These are phyloP conservation scores for Cladosporium austrohemisphaericum DNA, from an alignment of 2,329 filamentous ascomycete species.

Conservation along the genomic window DNA sequence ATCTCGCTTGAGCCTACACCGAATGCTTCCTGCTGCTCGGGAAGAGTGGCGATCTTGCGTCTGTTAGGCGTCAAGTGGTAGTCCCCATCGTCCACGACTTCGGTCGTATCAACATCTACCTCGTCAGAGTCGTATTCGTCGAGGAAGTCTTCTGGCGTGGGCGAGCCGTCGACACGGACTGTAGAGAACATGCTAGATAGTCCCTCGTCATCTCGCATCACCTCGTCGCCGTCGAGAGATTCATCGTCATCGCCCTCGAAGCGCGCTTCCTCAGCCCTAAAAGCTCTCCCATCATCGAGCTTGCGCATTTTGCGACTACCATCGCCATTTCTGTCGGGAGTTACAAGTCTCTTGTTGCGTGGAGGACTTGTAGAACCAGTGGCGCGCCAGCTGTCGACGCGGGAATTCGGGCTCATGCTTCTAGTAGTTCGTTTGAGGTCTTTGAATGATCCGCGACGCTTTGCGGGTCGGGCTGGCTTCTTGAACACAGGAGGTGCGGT, in stretches of 20 bases:
- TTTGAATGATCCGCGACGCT: slow-evolving; percentile 17
- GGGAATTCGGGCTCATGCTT: slow-evolving; percentile 35
- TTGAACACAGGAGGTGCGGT: slow-evolving; percentile 30
- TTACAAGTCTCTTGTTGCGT: slow-evolving; percentile 22
- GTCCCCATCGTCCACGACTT: slow-evolving; percentile 24
- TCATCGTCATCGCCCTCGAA: slow-evolving; percentile 9
- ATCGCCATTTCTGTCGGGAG: slow-evolving; percentile 16
- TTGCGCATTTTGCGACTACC: slow-evolving; percentile 21
- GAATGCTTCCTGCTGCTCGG: slow-evolving; percentile 23
- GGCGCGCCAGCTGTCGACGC: slow-evolving; percentile 25
- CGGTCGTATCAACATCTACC: slow-evolving; percentile 15
- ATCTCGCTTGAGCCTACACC: slow-evolving; percentile 24
- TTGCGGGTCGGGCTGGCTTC: slow-evolving; percentile 23
- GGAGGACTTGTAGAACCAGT: slow-evolving; percentile 11
- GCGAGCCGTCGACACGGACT: slow-evolving; percentile 6
- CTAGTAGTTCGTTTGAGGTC: slow-evolving; percentile 18
- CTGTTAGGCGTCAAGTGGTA: slow-evolving; percentile 18
- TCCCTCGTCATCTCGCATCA: slow-evolving; percentile 13
- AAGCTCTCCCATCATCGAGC: slow-evolving; percentile 18
- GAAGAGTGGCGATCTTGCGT: slow-evolving; percentile 21
- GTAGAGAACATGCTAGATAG: slow-evolving; percentile 10
- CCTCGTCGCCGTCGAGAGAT: slow-evolving; percentile 12
- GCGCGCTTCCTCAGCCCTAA: background rate
- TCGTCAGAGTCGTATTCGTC: slow-evolving; percentile 16
- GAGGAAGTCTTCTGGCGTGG: slow-evolving; percentile 8